Percentiles rank a stretch among this genome's conserved stretches.
These are phyloP conservation scores for Suillus ampliporus DNA, from an alignment of 768 basidiomycete species.

Conservation along the genomic window DNA sequence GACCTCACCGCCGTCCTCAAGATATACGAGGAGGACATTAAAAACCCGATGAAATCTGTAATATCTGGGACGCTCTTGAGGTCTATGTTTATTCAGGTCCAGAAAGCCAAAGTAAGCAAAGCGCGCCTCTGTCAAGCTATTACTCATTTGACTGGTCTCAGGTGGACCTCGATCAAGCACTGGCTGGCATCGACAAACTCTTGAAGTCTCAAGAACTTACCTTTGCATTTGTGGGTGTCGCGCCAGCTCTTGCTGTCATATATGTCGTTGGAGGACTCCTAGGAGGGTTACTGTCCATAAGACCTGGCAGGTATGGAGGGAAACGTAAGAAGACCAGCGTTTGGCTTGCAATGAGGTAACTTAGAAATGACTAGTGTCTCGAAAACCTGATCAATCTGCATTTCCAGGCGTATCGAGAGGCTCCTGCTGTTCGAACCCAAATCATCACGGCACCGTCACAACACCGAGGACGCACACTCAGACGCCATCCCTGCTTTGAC, in stretches of 20 bases:
- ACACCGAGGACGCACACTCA: slow-evolving; percentile 14
- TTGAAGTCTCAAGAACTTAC: slow-evolving; percentile 94
- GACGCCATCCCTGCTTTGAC: slow-evolving; percentile 56
- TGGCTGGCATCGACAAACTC: slow-evolving; percentile 91
- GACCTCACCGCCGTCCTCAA: slow-evolving; percentile 87
- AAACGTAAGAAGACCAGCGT: slow-evolving; percentile 54
- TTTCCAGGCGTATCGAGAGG: slow-evolving; percentile 66
- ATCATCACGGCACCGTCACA: slow-evolving; percentile 22
- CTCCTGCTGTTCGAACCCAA: slow-evolving; percentile 60
- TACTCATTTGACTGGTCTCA: slow-evolving; percentile 32
- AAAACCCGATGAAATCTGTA: slow-evolving; percentile 82
- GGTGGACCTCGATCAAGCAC: slow-evolving; percentile 92
- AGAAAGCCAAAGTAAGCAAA: slow-evolving; percentile 83
- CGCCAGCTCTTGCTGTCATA: slow-evolving; percentile 83
- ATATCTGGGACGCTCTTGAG: slow-evolving; percentile 82
- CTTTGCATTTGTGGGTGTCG: slow-evolving; percentile 96
- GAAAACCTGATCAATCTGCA: slow-evolving; percentile 13
- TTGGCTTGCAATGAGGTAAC: slow-evolving; percentile 75
- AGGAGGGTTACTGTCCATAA: slow-evolving; percentile 53
- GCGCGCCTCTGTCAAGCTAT: background rate
- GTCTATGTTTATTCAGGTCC: slow-evolving; percentile 88
- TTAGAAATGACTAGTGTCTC: background rate
- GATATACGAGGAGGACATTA: slow-evolving; percentile 92
- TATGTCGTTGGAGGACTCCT: slow-evolving; percentile 68
- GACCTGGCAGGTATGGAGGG: slow-evolving; percentile 64